These are phyloP conservation scores for Lobosporangium transversale DNA, from an alignment of 192 early-diverging fungal genomes.

Conservation along the genomic window DNA sequence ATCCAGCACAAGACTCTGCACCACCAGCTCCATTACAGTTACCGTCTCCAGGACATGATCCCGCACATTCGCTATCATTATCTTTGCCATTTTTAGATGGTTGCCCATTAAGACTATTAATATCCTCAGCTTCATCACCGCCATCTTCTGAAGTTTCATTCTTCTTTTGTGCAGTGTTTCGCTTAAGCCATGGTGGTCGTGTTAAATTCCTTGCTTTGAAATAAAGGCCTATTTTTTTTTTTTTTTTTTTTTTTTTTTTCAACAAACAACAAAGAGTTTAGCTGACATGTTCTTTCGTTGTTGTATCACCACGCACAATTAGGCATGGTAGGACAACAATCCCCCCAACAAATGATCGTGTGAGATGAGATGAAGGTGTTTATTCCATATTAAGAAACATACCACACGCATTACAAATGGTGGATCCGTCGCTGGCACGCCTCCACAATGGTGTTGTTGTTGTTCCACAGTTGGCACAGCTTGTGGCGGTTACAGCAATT, in stretches of 20 bases:
- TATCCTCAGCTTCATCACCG: constrained; percentile 16
- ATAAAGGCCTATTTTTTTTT: constrained; percentile 66
- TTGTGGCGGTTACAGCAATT: constrained; percentile 60
- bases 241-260: not conserved
- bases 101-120: not conserved
- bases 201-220: constrained; percentile 65
- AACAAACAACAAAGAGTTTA: not conserved
- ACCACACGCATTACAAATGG: constrained; percentile 98
- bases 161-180: constrained; percentile 37
- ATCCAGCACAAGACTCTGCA: constrained; percentile 75
- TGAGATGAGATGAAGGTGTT: no score
- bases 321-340: no score
- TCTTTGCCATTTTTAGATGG: constrained; percentile 6
- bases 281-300: no score
- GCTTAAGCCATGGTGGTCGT: constrained; percentile 66
- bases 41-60: constrained; percentile 79
- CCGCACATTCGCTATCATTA: constrained; percentile 50
- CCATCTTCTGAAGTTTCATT: constrained; percentile 18
- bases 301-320: no score
- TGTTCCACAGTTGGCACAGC: constrained; percentile 89
- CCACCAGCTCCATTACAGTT: constrained; percentile 82
- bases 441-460: constrained; percentile 95
- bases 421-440: constrained; percentile 82
- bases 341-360: no score
- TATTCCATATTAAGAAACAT: no score